Base-by-base conservation (phyloP, 2,329 filamentous ascomycete genomes). In the Nemania sp. region DNA sequence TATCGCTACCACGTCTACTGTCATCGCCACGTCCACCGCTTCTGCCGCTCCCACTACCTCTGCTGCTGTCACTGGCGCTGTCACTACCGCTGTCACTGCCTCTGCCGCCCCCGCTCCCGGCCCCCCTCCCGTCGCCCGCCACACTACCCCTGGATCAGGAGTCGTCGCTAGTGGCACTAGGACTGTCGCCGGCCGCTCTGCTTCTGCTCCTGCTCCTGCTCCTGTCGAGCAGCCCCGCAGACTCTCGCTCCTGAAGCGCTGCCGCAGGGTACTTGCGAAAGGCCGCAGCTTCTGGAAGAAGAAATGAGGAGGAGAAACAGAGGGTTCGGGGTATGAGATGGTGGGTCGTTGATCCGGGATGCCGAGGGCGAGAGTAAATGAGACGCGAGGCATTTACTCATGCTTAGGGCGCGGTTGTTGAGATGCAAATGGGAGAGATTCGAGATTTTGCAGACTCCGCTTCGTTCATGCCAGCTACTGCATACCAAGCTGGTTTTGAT, bases 201-300 rank as follows among this genome's bases (percentile, higher is more conserved):
- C 11, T 34, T 11, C 13, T 4, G 3, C 43, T 7, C 3, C 54
- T 25, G 17, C 11, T 34, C 12, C 13, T 4, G 3, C 13, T 9
- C 20, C 0, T 11, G 13, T n/a, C 6, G 34, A 35, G 4, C n/a
- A 25, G 11, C 13, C 11, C 11, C 21, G 25, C 1, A 60, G 43
- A 10, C 5, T 43, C 6, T 47, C 57, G 4, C 60, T 63, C 43
- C 12, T 60, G 21, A 37, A 51, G 32, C 60, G 57, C 34, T 60
- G 53, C n/a, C 32, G 60, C 0, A 60, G 46, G 39, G 60, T 15
- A 9, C 49, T 63, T 13, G 20, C 18, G 7, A 63, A 46, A 39
- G 60, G 60, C 21, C 52, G 53, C n/a, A 63, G 57, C 45, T 60
- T 60, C 25, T 63, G 60, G 60, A 63, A 35, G n/a, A 42, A 42